Evolutionary conservation across 2,329 filamentous ascomycete species (phyloP), one percentile per base, ranked within the genome.

Genomic region (Colletotrichum siamense): DNA sequence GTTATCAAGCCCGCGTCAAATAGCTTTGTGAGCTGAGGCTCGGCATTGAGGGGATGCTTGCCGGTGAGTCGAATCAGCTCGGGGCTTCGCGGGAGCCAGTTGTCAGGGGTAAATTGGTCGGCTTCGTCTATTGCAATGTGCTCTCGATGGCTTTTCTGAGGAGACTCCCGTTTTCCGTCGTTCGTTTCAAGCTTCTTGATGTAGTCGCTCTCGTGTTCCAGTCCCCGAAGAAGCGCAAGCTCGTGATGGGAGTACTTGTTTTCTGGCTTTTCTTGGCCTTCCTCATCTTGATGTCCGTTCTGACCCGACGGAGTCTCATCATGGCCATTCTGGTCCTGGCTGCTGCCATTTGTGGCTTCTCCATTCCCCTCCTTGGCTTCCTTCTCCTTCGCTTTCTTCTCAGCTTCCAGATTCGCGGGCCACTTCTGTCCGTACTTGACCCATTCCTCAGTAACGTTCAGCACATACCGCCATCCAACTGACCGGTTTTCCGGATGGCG

Each of bases 31-130:
- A 91, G 82, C 0, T 84, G 76, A 0, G 87, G 81, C 79, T 91
- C 89, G 4, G 85, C 87, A 72, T 91, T 91, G 71, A 91, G 77
- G 1, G 89, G 89, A 79, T 91, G 89, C 61, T 89, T 89, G 6
- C 89, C 89, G 1, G 88, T 91, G 22, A 89, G 78, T 1, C 89
- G 86, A 44, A 90, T 87, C 6, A 91, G 83, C 30, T 88, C 79
- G 1, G 82, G 81, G 2, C 84, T 86, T 10, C 88, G 85, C 5
- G 88, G 88, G 3, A 91, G 82, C 89, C 89, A 91, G 74, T 89
- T 90, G 79, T 91, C 88, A 0, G 88, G 88, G 3, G 86, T 86
- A 77, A 88, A 88, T 57, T 90, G 88, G 76, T 91, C 89, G 4
- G 83, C 82, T 78, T 89, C 88, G 49, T 81, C 79, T 61, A 80